phyloP scores from a whole-genome alignment of 2,329 filamentous ascomycete species.

The Epicoccum nigrum region DNA sequence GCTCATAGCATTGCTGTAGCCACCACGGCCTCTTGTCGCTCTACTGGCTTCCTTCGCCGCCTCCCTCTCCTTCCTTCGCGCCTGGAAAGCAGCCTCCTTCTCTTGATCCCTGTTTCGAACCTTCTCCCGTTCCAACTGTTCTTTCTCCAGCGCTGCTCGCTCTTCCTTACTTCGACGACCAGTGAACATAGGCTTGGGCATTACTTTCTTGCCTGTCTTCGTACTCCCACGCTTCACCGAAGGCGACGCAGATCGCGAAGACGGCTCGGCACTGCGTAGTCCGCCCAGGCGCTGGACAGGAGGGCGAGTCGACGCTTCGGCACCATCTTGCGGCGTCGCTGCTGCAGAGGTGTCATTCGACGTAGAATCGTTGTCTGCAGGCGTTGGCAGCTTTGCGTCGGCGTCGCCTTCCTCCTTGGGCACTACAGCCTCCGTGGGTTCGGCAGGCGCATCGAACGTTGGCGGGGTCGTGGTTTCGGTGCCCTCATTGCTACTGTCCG shows the following conservation, averaged over 20 bases:
- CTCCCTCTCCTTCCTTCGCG: conserved; percentile 14
- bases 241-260: conserved; percentile 40
- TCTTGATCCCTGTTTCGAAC: conserved; percentile 46
- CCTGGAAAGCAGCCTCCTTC: conserved; percentile 28
- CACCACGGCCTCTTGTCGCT: conserved; percentile 48
- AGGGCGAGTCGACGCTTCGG: conserved; percentile 28
- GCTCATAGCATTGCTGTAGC: conserved; percentile 50
- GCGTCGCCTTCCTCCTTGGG: conserved; percentile 31
- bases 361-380: conserved; percentile 19
- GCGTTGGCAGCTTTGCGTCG: conserved; percentile 20
- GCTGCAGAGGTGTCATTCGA: conserved; percentile 22
- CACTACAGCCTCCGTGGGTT: conserved; percentile 11
- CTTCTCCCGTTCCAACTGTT: conserved; percentile 47
- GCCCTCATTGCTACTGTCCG: conserved; percentile 20
- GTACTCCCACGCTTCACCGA: conserved; percentile 36
- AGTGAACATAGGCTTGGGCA: conserved; percentile 49
- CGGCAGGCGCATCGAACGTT: conserved; percentile 17
- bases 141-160: conserved; percentile 51
- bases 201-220: conserved; percentile 36
- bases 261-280: conserved; percentile 34
- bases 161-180: conserved; percentile 54
- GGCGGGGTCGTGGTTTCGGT: conserved; percentile 24
- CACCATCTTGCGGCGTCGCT: conserved; percentile 23
- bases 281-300: conserved; percentile 37
- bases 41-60: conserved; percentile 31